Evolutionary conservation across 805 yeast genomes (phyloP).

Genomic region (Candida ficus): DNA sequence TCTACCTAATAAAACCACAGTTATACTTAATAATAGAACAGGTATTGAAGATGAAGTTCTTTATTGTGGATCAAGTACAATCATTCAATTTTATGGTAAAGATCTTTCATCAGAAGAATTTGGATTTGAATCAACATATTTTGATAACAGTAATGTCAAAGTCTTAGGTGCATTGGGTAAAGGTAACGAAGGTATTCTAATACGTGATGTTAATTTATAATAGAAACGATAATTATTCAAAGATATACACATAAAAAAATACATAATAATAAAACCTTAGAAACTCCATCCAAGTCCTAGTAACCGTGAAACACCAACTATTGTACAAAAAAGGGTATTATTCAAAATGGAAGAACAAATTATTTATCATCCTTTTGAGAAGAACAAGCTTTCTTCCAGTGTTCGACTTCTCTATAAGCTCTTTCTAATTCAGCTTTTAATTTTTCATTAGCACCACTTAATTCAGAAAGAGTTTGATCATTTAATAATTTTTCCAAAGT

Average conservation of each 20-base stretch:
- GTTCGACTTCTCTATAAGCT: conserved; percentile 89
- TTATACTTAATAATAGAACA: conserved; percentile 63
- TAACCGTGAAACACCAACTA: neutral
- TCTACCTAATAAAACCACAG: conserved; percentile 24
- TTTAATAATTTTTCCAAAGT: conserved; percentile 87
- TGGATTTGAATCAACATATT: conserved; percentile 3
- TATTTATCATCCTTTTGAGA: conserved; percentile 1
- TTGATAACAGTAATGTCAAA: conserved; percentile 44
- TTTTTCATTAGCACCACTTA: conserved; percentile 80
- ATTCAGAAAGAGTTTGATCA: conserved; percentile 86
- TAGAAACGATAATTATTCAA: neutral
- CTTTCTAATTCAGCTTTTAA: conserved; percentile 83
- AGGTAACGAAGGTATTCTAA: conserved; percentile 59
- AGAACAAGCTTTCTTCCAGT: conserved; percentile 50
- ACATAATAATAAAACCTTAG: neutral
- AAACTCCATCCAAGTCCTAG: no score
- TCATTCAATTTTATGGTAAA: conserved; percentile 48
- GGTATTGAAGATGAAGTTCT: conserved; percentile 70
- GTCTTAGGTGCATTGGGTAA: conserved; percentile 54
- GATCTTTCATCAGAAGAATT: conserved; percentile 22
- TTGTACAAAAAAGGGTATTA: neutral
- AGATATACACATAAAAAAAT: neutral
- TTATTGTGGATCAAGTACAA: conserved; percentile 63
- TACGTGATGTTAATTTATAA: conserved; percentile 46
- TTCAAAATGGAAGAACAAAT: neutral